Base-by-base conservation (phyloP, 2,329 filamentous ascomycete genomes). In the Fusarium duplospermum region DNA sequence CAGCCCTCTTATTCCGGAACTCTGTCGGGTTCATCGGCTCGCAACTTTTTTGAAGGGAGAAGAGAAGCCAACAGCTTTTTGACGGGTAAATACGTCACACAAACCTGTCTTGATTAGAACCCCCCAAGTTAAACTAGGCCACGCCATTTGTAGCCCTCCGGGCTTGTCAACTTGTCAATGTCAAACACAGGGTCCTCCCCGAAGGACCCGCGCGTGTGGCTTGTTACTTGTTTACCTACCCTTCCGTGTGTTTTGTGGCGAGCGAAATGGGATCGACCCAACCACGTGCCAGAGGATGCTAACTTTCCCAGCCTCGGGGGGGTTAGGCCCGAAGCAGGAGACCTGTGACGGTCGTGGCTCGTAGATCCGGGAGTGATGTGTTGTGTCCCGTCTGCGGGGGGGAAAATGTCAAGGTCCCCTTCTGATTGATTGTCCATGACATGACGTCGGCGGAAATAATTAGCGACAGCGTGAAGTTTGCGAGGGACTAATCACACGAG, bases 371-470 rank as follows among this genome's bases (percentile, higher is more conserved):
- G 35, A 62, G 62, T 22, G 35, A 33, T 62, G 42, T 45, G 40
- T 20, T 29, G 31, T 22, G 31, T 18, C 31, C 42, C 57, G 35
- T 31, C 42, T 36, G 31, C 35, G 33, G 54, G 36, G 52, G 11
- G 38, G 11, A 56, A 56, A 38, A 56, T 7, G n/a, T 14, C 13
- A n/a, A 56, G 20, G 33, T 42, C 11, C 7, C n/a, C 3, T 10
- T 29, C 24, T 50, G 50, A 29, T 47, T 62, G 59, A 45, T 60
- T 60, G 56, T 33, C 18, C 42, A 33, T 20, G 56, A 33, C 38
- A 74, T 74, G 72, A 74, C 72, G 72, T 74, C 69, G 72, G 72
- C 22, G 69, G 72, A 57, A 64, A 62, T 11, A 58, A 45, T 52
- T 47, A 33, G 54, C 59, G 59, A 42, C 40, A 42, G 62, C 62